These are phyloP conservation scores for Stemphylium lycopersici DNA, from an alignment of 2,329 filamentous ascomycete species.

Conservation along the genomic window DNA sequence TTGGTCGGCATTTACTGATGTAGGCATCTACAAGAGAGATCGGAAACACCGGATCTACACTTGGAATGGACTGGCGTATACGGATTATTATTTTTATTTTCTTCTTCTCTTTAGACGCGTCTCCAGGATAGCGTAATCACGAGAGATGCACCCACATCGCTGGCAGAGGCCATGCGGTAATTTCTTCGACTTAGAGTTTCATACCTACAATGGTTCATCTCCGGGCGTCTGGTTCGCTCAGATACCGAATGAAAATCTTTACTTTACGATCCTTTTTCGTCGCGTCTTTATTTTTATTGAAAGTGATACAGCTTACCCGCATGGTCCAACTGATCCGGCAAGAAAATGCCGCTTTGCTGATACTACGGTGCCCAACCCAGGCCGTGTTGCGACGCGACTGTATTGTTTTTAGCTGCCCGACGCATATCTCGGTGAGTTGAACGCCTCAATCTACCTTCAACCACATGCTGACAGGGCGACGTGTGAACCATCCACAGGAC, in stretches of 20 bases:
- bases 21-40: constrained; percentile 23
- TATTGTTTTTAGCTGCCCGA: constrained; percentile 10
- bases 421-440: neutral
- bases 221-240: neutral
- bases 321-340: neutral
- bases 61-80: constrained; percentile 15
- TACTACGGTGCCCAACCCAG: neutral
- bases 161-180: neutral
- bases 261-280: neutral
- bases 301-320: neutral
- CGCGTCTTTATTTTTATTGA: neutral
- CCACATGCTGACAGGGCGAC: constrained; percentile 3
- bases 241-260: neutral
- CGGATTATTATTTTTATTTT: too few relatives aligned
- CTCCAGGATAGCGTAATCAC: neutral
- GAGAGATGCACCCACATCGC: constrained; percentile 1
- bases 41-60: constrained; percentile 18
- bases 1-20: constrained; percentile 25
- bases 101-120: neutral
- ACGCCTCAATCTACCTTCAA: constrained; percentile 1
- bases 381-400: constrained; percentile 1
- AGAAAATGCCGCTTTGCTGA: neutral
- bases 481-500: neutral
- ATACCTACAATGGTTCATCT: neutral
- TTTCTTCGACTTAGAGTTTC: neutral